A percentile compares a stretch with the other conserved stretches of the same genome.
These are phyloP conservation scores for Penicillium sp. DNA, from an alignment of 2,329 filamentous ascomycete species.

Conservation along the genomic window DNA sequence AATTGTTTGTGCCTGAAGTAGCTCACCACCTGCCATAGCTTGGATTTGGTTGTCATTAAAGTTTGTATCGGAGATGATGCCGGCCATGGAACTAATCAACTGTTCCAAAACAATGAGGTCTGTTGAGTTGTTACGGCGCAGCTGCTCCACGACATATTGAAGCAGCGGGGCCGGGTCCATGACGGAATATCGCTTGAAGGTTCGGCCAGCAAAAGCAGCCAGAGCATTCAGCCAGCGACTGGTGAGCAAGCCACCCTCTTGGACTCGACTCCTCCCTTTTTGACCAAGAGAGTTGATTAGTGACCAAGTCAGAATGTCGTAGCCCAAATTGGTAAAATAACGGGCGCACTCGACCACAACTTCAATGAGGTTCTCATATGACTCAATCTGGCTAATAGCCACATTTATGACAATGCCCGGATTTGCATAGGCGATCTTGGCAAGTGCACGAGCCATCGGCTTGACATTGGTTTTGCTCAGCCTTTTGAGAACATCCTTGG, in stretches of 20 bases:
- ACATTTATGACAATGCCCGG: constrained; percentile 90
- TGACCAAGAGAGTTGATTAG: constrained; percentile 71
- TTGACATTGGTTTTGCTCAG: constrained; percentile 84
- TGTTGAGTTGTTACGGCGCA: constrained; percentile 78
- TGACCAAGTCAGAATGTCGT: constrained; percentile 92
- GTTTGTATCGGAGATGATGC: constrained; percentile 80
- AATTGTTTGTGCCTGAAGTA: constrained; percentile 76
- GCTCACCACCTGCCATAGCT: constrained; percentile 82
- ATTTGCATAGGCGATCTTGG: constrained; percentile 88
- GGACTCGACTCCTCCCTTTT: constrained; percentile 58
- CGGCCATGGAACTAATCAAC: constrained; percentile 88
- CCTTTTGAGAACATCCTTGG: constrained; percentile 81
- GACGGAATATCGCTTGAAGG: constrained; percentile 81
- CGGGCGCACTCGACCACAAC: constrained; percentile 91
- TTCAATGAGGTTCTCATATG: constrained; percentile 92
- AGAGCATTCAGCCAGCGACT: constrained; percentile 90
- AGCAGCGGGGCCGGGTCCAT: constrained; percentile 84
- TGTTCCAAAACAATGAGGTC: constrained; percentile 91
- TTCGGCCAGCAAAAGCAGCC: constrained; percentile 85
- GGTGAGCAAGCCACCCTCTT: constrained; percentile 70
- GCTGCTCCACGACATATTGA: constrained; percentile 84
- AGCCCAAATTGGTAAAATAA: constrained; percentile 89
- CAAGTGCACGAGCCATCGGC: constrained; percentile 81
- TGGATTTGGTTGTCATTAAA: constrained; percentile 86
- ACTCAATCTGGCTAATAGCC: constrained; percentile 85